Evolutionary conservation across 2,329 filamentous ascomycete species (phyloP), one percentile per base, ranked within the genome.

Genomic region (Stemphylium beticola): DNA sequence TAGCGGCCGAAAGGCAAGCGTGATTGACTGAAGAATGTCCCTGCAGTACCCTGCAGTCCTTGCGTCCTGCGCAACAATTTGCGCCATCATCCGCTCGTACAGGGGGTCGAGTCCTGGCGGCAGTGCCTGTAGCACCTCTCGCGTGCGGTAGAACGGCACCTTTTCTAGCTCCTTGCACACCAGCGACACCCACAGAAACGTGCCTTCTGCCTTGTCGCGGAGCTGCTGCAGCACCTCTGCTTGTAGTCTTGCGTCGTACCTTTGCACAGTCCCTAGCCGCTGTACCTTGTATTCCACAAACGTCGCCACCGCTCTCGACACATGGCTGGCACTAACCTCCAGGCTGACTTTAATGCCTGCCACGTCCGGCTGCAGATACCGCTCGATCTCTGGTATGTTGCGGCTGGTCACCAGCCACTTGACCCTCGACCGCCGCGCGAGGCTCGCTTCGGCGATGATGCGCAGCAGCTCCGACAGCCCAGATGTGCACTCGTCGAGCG

Each of bases 121-220:
- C 29, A 79, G 72, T 39, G 33, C 37, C 7, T 58, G 39, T 4
- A 76, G 37, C 49, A 58, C 48, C 18, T 46, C 39, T 6, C 41
- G 36, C 11, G 46, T 40, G 4, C 60, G 57, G 17, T n/a, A n/a
- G n/a, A n/a, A n/a, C n/a, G 44, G 17, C 4, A 63, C 45, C 1
- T 66, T 50, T 29, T 58, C 55, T 9, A 78, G 72, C n/a, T 67
- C 57, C 60, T 76, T 51, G 51, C 67, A 77, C 5, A 78, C 76
- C 37, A 57, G 39, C 15, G 77, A 72, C 18, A 78, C 78, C 78
- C 76, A 81, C 26, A 81, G 74, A 47, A 80, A 79, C 0, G 77
- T 81, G 10, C 58, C 68, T 12, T 77, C 56, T 7, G 77, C 66
- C 26, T 79, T 77, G 26, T 49, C 22, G 40, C 3, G 31, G 15